Base-by-base conservation (phyloP, 2,329 filamentous ascomycete genomes). In the Simplicillium aogashimaense region DNA sequence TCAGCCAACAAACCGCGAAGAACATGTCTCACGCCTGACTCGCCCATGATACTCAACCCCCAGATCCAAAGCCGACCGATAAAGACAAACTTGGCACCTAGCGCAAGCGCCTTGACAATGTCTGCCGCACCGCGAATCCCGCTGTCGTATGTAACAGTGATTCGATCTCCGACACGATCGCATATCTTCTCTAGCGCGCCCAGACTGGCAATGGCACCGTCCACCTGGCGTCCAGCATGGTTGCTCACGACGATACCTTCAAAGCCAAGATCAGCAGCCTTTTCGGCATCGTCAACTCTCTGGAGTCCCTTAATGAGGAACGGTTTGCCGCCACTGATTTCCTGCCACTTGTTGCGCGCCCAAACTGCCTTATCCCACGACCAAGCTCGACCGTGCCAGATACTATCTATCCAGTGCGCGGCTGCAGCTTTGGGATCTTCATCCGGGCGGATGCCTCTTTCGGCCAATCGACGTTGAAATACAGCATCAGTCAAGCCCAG, bases 301-400 rank as follows among this genome's bases (percentile, higher is more conserved):
- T 25, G 20, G 9, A 25, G 20, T 5, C 20, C 20, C 20, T 25
- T 81, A 42, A 81, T 56, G 4, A 64, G 66, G 47, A 82, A 78
- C 2, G 76, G 75, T 45, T 70, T 69, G 1, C 74, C 76, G 1
- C 70, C 70, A 13, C 64, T 70, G 38, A 81, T 65, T 43, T 66
- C 57, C 53, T 70, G 75, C 77, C 77, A 82, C 35, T 70, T 64
- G 50, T 72, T 61, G 43, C 76, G 74, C 35, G 78, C 54, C 74
- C 76, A 81, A 3, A 67, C 66, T 17, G 79, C 66, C 48, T 78
- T 78, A 37, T 78, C 74, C 78, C 76, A 83, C n/a, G 63, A 69
- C 55, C 72, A 74, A 6, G 75, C 73, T 3, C 70, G 64, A 0
- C 77, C 76, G 53, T 82, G 77, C 76, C 76, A 81, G 36, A 81